Evolutionary conservation across 768 basidiomycete genomes (phyloP).

Genomic region (Boletus eberwhitei): DNA sequence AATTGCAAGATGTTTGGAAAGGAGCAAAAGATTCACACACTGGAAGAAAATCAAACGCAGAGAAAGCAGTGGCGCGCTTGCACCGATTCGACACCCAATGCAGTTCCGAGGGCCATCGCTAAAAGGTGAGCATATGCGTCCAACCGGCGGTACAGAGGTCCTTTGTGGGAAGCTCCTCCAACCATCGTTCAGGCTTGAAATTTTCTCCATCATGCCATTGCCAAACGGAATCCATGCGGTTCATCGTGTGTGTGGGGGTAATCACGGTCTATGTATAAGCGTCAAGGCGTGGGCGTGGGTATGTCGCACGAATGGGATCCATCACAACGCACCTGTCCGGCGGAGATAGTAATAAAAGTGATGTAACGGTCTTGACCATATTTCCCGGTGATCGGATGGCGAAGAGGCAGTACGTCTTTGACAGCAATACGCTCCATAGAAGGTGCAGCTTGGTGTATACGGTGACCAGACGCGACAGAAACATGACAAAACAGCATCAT

Average conservation of each 20-base stretch:
- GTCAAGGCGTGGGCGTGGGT: neutral
- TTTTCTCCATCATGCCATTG: too few relatives aligned
- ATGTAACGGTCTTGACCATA: neutral
- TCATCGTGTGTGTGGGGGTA: neutral
- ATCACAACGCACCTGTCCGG: slow-evolving; percentile 1
- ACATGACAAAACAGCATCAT: neutral
- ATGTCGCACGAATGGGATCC: neutral
- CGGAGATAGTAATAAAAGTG: neutral
- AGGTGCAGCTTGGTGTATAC: slow-evolving; percentile 1
- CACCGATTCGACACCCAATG: slow-evolving; percentile 6
- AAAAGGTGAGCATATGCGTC: slow-evolving; percentile 4
- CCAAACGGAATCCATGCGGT: neutral
- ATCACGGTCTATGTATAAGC: neutral
- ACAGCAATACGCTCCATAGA: neutral
- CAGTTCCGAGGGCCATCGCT: slow-evolving; percentile 6
- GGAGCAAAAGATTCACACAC: neutral
- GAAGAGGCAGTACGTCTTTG: slow-evolving; percentile 4
- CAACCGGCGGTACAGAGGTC: slow-evolving; percentile 4
- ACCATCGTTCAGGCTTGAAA: slow-evolving; percentile 3
- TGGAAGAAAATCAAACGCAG: neutral
- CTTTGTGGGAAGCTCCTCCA: neutral
- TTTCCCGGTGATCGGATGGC: neutral
- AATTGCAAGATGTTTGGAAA: slow-evolving; percentile 3
- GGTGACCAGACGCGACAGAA: neutral
- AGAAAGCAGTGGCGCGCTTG: neutral